A percentile compares a stretch with the other conserved stretches of the same genome.
These are phyloP conservation scores for Microbotryum lychnidis-dioicae DNA, from an alignment of 1,284 basidiomycete genomes.

Conservation along the genomic window DNA sequence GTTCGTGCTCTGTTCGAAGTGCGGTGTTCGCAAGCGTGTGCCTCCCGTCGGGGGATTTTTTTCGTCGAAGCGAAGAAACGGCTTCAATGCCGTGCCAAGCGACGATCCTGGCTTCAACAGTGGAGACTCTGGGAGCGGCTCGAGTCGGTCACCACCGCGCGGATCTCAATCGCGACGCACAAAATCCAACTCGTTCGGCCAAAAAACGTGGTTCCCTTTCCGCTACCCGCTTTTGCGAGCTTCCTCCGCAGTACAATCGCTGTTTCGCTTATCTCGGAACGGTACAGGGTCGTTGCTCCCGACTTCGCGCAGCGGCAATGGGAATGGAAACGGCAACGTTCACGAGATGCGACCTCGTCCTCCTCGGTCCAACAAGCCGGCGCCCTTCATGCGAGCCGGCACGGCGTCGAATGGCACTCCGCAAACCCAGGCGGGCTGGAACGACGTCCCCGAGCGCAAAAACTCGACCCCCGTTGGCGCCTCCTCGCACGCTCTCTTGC, in stretches of 20 bases:
- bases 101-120: neutral
- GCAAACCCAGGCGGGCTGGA: conserved; percentile 10
- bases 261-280: neutral
- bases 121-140: neutral
- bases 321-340: neutral
- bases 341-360: conserved; percentile 17
- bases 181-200: neutral
- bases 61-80: too few species aligned
- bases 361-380: conserved; percentile 16
- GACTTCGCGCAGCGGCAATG: neutral
- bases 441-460: conserved; percentile 16
- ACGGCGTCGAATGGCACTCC: neutral
- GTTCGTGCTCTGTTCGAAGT: too few species aligned
- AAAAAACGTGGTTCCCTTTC: conserved; percentile 2
- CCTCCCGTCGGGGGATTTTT: too few species aligned
- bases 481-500: neutral
- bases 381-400: conserved; percentile 19
- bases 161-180: neutral
- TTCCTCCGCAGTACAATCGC: conserved; percentile 6
- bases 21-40: too few species aligned
- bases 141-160: neutral
- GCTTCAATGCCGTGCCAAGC: too few species aligned
- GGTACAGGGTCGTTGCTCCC: neutral
- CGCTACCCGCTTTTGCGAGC: conserved; percentile 12
- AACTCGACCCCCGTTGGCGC: conserved; percentile 2